These are phyloP conservation scores for Xylaria sp. DNA, from an alignment of 2,329 filamentous ascomycete species.

Conservation along the genomic window DNA sequence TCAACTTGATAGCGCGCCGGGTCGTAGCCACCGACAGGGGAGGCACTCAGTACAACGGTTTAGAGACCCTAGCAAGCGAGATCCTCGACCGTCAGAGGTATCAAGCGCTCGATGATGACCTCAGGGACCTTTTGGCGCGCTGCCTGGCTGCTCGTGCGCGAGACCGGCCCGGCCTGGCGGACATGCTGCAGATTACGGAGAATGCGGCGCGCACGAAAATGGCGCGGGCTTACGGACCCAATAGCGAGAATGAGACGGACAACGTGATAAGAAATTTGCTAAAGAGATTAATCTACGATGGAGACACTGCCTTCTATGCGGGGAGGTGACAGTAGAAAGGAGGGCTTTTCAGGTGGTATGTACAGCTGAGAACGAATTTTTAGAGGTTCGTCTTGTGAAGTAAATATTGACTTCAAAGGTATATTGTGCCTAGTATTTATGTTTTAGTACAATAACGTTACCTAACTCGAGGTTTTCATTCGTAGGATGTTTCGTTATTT, in stretches of 20 bases:
- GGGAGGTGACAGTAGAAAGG: too few species aligned
- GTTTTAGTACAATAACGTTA: too few species aligned
- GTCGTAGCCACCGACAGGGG: not conserved
- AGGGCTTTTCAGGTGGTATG: too few species aligned
- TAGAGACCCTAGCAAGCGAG: conserved; percentile 10
- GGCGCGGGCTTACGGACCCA: not conserved
- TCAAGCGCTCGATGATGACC: conserved; percentile 10
- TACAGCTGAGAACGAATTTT: too few species aligned
- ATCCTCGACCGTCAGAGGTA: conserved; percentile 10
- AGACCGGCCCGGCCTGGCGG: conserved; percentile 5
- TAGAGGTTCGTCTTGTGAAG: too few species aligned
- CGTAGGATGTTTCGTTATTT: too few species aligned
- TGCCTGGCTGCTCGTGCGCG: conserved; percentile 4
- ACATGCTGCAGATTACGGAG: conserved; percentile 8
- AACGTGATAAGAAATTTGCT: conserved; percentile 2
- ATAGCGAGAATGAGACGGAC: conserved; percentile 3
- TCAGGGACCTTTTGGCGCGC: conserved; percentile 11
- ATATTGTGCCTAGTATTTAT: too few species aligned
- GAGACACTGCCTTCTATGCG: too few species aligned
- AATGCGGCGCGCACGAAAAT: conserved; percentile 7
- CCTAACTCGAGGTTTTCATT: too few species aligned
- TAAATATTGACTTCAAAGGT: too few species aligned
- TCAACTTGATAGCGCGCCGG: conserved; percentile 10
- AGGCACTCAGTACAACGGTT: conserved; percentile 5
- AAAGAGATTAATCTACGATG: conserved; percentile 8